Percentiles rank a stretch among this genome's conserved stretches.
Conservation (phyloP, 208 protist species). For the Leishmania tropica region DNA sequence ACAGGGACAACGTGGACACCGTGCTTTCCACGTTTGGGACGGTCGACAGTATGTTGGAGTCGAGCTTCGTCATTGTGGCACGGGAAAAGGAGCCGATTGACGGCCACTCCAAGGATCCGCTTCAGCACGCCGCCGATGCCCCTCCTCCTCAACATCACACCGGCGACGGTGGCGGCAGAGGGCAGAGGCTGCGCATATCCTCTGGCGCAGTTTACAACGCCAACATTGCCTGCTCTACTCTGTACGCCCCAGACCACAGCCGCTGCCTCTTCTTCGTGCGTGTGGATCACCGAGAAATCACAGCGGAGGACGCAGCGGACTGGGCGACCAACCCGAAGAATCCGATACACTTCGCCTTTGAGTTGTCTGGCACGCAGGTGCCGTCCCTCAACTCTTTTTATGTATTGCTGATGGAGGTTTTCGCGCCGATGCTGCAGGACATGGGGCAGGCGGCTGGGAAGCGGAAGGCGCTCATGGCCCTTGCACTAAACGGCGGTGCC, state of each 20-base stretch:
- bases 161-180: not conserved
- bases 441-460: conserved; percentile 46
- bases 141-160: not conserved
- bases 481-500: conserved; percentile 17
- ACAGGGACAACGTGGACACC: conserved; percentile 33
- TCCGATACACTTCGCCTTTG: conserved; percentile 80
- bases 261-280: conserved; percentile 87
- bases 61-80: conserved; percentile 59
- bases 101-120: conserved; percentile 1
- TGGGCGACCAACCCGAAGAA: conserved; percentile 62
- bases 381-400: conserved; percentile 86
- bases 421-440: conserved; percentile 81
- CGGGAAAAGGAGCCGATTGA: conserved; percentile 54
- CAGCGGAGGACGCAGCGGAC: conserved; percentile 53
- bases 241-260: conserved; percentile 71
- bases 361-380: conserved; percentile 76
- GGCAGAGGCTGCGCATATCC: conserved; percentile 62
- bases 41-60: conserved; percentile 38
- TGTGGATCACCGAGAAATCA: conserved; percentile 58
- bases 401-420: conserved; percentile 73
- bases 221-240: conserved; percentile 85
- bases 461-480: conserved; percentile 26
- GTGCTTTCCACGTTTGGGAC: conserved; percentile 68
- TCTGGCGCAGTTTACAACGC: conserved; percentile 68
- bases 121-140: conserved; percentile 2